phyloP scores from a whole-genome alignment of 371 early-diverging fungal genomes.

The Neoconidiobolus thromboides region DNA sequence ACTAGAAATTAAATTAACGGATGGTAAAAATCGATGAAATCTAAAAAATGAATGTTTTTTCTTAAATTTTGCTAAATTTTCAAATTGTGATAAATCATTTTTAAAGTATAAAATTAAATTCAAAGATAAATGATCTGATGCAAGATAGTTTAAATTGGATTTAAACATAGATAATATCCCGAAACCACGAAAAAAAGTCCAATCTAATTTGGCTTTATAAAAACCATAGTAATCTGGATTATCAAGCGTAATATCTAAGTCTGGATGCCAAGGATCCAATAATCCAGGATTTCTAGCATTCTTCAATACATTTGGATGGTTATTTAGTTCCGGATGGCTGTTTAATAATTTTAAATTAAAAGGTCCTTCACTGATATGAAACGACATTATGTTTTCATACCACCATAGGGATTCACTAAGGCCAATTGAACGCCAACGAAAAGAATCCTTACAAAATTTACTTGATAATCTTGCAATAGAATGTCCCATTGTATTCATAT shows the following conservation, averaged over 20 bases:
- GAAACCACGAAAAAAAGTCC: slow-evolving; percentile 43
- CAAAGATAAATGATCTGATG: no score
- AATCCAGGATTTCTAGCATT: slow-evolving; percentile 52
- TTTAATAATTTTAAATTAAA: slow-evolving; percentile 25
- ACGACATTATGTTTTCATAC: slow-evolving; percentile 26
- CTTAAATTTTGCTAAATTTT: no score
- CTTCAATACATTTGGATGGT: slow-evolving; percentile 20
- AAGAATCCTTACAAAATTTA: slow-evolving; percentile 39
- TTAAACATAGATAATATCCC: no score
- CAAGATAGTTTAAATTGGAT: no score
- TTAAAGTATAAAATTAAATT: no score
- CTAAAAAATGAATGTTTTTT: no score
- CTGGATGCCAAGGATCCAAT: slow-evolving; percentile 45
- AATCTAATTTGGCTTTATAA: slow-evolving; percentile 56
- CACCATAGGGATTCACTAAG: slow-evolving; percentile 55
- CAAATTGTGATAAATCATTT: no score
- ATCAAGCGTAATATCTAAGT: slow-evolving; percentile 36
- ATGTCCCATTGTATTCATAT: slow-evolving; percentile 66
- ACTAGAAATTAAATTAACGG: no score
- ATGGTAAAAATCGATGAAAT: no score
- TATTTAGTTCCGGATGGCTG: slow-evolving; percentile 19
- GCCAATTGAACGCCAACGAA: slow-evolving; percentile 38
- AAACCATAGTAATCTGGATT: slow-evolving; percentile 37
- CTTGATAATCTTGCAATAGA: slow-evolving; percentile 53
- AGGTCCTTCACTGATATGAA: slow-evolving; percentile 20